A percentile compares a stretch with the other conserved stretches of the same genome.
These are phyloP conservation scores for Glomus cerebriforme DNA, from an alignment of 192 early-diverging fungal species.

Conservation along the genomic window DNA sequence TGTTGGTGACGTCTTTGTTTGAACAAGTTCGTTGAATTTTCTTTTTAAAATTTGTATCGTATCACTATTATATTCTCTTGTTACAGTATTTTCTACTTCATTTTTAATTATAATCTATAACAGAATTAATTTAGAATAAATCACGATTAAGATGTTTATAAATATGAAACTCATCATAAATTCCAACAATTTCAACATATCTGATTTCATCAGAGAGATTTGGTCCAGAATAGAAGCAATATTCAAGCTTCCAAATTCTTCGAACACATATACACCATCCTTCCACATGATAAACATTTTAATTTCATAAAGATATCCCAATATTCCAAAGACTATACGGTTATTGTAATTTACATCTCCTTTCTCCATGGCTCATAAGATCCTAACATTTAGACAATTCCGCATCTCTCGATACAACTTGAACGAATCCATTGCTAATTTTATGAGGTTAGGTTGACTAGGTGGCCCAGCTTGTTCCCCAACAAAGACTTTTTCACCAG, in stretches of 20 bases:
- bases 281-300: constrained; percentile 29
- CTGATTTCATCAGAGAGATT: constrained; percentile 13
- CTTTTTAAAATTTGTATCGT: constrained; percentile 5
- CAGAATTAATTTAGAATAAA: constrained; percentile 19
- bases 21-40: constrained; percentile 12
- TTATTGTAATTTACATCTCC: constrained; percentile 6
- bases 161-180: constrained; percentile 29
- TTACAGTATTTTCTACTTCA: neutral
- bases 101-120: constrained; percentile 8
- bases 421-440: neutral
- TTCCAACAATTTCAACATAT: constrained; percentile 21
- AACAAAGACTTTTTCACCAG: neutral
- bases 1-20: constrained; percentile 14
- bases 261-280: constrained; percentile 24
- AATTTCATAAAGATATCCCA: constrained; percentile 7
- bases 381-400: constrained; percentile 12
- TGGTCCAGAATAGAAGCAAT: neutral
- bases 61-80: constrained; percentile 5
- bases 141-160: constrained; percentile 4
- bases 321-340: neutral
- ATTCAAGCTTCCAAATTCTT: constrained; percentile 23
- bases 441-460: neutral
- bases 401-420: constrained; percentile 25
- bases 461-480: constrained; percentile 10
- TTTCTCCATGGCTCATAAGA: constrained; percentile 12